Evolutionary conservation across 352 stramenopile genomes (phyloP).

Genomic region (Pythium volutum): DNA sequence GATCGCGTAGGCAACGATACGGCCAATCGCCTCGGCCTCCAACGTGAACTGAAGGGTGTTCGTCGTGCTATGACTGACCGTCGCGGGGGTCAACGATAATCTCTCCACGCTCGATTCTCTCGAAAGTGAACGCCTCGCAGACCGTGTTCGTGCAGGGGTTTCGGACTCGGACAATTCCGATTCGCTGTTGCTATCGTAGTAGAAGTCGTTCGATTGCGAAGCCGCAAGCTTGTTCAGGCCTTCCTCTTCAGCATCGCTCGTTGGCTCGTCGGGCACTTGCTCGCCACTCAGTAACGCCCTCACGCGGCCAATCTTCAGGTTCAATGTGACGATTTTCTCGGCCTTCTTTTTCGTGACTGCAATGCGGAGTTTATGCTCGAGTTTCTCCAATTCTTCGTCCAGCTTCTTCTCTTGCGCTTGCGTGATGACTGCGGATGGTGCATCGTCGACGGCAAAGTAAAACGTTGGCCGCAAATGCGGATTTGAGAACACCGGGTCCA

Average conservation of each 20-base stretch:
- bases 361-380: slow-evolving; percentile 89
- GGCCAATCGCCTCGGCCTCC: slow-evolving; percentile 76
- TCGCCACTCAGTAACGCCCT: slow-evolving; percentile 79
- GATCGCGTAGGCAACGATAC: slow-evolving; percentile 74
- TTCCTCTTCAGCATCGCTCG: slow-evolving; percentile 41
- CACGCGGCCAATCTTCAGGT: slow-evolving; percentile 77
- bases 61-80: slow-evolving; percentile 28
- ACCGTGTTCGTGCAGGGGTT: slow-evolving; percentile 28
- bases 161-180: slow-evolving; percentile 82
- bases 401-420: slow-evolving; percentile 89
- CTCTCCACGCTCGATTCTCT: slow-evolving; percentile 5
- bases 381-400: slow-evolving; percentile 87
- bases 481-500: slow-evolving; percentile 70
- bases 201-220: slow-evolving; percentile 38
- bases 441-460: slow-evolving; percentile 81
- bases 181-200: slow-evolving; percentile 86
- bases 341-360: slow-evolving; percentile 88
- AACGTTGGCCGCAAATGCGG: slow-evolving; percentile 69
- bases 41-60: slow-evolving; percentile 83
- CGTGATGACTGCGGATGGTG: slow-evolving; percentile 78
- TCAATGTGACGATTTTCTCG: slow-evolving; percentile 86
- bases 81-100: neutral
- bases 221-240: slow-evolving; percentile 25
- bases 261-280: slow-evolving; percentile 47
- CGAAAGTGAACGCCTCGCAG: slow-evolving; percentile 25